Conservation (phyloP, 2,329 filamentous ascomycete species). For the Hirsutella thompsonii region DNA sequence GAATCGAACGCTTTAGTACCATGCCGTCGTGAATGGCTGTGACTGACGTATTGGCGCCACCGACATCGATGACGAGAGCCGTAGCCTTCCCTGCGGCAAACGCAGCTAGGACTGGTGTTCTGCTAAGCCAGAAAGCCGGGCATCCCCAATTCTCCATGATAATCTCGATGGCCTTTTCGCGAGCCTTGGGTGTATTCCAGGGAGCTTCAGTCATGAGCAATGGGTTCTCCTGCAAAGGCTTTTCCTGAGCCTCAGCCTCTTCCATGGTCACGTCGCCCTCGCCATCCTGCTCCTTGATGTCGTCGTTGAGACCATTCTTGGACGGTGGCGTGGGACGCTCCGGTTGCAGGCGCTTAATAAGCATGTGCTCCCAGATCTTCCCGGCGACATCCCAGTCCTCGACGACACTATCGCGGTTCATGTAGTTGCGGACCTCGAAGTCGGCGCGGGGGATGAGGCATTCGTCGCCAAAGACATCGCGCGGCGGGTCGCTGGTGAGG, state of each 20-base stretch:
- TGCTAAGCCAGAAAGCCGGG: conserved; percentile 86
- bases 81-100: conserved; percentile 91
- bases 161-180: conserved; percentile 91
- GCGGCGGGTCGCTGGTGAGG: conserved; percentile 30
- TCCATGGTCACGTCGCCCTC: conserved; percentile 50
- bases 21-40: conserved; percentile 91
- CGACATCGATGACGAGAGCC: conserved; percentile 83
- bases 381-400: conserved; percentile 93
- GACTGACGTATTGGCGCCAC: conserved; percentile 77
- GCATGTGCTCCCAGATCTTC: conserved; percentile 83
- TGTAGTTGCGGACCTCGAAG: conserved; percentile 83
- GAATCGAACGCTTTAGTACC: conserved; percentile 80
- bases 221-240: conserved; percentile 77
- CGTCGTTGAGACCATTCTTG: conserved; percentile 70
- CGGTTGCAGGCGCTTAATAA: conserved; percentile 78
- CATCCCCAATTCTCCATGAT: conserved; percentile 96
- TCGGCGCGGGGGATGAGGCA: conserved; percentile 63
- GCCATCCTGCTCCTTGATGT: conserved; percentile 43
- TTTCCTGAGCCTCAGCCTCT: conserved; percentile 45
- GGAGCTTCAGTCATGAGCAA: conserved; percentile 87
- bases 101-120: conserved; percentile 77
- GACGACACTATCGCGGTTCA: conserved; percentile 77
- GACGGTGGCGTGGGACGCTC: conserved; percentile 54
- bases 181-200: conserved; percentile 78
- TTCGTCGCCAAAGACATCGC: conserved; percentile 78